These are phyloP conservation scores for Wilcoxina mikolae DNA, from an alignment of 495 filamentous ascomycete genomes.

Conservation along the genomic window DNA sequence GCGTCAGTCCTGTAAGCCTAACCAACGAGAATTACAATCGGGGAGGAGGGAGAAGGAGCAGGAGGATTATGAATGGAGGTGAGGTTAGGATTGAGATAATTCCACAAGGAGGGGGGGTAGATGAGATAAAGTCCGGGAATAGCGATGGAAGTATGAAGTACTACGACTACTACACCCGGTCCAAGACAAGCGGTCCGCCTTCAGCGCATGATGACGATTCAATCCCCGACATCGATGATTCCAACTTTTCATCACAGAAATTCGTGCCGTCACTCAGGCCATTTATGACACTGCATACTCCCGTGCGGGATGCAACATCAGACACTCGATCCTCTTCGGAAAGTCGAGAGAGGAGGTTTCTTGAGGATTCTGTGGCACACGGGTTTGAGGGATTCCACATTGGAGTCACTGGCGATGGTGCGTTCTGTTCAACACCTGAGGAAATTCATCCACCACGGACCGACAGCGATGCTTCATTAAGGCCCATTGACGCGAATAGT, in stretches of 20 bases:
- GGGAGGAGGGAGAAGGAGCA: neutral
- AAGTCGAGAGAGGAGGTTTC: slow-evolving; percentile 22
- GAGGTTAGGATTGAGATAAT: slow-evolving; percentile 26
- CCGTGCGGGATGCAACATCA: slow-evolving; percentile 5
- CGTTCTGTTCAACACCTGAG: neutral
- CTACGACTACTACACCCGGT: slow-evolving; percentile 6
- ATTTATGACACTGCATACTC: neutral
- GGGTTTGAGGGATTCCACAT: slow-evolving; percentile 24
- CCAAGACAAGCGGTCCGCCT: neutral
- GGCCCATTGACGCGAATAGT: slow-evolving; percentile 15
- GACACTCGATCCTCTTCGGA: slow-evolving; percentile 11
- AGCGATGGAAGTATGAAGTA: slow-evolving; percentile 3
- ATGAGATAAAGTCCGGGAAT: neutral
- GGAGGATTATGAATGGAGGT: slow-evolving; percentile 21
- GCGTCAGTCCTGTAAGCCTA: neutral
- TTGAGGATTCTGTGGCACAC: slow-evolving; percentile 19
- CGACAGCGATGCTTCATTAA: slow-evolving; percentile 6
- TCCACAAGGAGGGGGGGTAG: slow-evolving; percentile 5
- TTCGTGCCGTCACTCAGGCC: slow-evolving; percentile 1
- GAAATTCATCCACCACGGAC: neutral
- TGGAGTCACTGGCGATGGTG: slow-evolving; percentile 3
- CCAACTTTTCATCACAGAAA: neutral
- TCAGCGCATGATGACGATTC: neutral
- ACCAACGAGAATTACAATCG: neutral
- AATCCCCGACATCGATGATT: neutral